Percentiles rank a stretch among this genome's conserved stretches.
These are phyloP conservation scores for Macaranga tanarius DNA, from an alignment of 441 rosid species.

Conservation along the genomic window DNA sequence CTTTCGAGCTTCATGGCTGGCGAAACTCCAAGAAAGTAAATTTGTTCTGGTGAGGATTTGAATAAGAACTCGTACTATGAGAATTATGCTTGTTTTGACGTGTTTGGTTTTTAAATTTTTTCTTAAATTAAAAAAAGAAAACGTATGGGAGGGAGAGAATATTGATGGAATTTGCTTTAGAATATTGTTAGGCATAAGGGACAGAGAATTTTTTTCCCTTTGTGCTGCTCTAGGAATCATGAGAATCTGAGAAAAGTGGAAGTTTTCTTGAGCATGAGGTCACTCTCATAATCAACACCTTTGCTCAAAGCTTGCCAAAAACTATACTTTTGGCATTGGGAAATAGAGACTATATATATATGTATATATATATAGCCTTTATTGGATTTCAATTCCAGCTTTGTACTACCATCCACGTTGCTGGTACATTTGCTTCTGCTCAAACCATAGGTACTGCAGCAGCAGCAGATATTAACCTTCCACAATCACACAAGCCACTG, in stretches of 20 bases:
- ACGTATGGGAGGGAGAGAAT: neutral
- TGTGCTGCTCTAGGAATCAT: conserved; percentile 3
- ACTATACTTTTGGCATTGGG: neutral
- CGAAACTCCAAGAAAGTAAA: no score
- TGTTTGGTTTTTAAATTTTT: no score
- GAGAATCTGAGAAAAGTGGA: conserved; percentile 17
- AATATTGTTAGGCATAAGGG: neutral
- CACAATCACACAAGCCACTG: neutral
- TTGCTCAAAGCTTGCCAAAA: no score
- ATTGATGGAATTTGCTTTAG: neutral
- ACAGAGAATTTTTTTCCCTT: neutral
- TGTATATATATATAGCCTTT: neutral
- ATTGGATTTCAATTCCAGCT: neutral
- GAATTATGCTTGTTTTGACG: no score
- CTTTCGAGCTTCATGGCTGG: no score
- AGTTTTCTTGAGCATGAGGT: conserved; percentile 3
- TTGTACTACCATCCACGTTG: neutral
- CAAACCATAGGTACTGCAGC: neutral
- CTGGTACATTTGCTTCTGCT: neutral
- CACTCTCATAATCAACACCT: neutral
- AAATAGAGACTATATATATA: neutral
- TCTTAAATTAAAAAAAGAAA: no score
- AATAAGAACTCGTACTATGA: no score
- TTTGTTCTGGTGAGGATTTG: no score
- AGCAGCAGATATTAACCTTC: neutral